Percentiles rank a stretch among this genome's conserved stretches.
phyloP scores from a whole-genome alignment of 768 basidiomycete species.

The Suillus tomentosus region DNA sequence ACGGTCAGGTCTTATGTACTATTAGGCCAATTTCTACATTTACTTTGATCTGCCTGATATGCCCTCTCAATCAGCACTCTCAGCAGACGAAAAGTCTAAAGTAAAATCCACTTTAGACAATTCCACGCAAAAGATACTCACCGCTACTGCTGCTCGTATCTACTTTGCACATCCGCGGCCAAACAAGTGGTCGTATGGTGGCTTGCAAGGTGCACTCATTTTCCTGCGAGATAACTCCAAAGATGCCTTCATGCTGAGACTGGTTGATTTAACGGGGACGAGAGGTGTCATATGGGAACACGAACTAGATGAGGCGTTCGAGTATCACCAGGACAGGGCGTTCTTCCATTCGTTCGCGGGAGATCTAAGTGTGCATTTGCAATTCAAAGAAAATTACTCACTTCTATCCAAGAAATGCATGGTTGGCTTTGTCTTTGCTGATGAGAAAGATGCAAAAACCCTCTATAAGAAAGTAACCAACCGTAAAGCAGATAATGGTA shows the following conservation, averaged over 20 bases:
- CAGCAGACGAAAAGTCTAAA: conserved; percentile 73
- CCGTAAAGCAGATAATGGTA: conserved; percentile 64
- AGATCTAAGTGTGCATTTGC: conserved; percentile 67
- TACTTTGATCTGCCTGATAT: conserved; percentile 39
- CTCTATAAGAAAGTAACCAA: conserved; percentile 83
- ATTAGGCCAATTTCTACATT: conserved; percentile 2
- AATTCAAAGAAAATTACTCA: conserved; percentile 7
- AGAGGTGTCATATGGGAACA: conserved; percentile 93
- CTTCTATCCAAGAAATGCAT: conserved; percentile 67
- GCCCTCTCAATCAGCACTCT: conserved; percentile 74
- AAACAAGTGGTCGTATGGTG: conserved; percentile 81
- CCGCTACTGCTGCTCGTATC: conserved; percentile 81
- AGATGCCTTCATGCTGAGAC: conserved; percentile 57
- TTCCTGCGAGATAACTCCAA: conserved; percentile 63
- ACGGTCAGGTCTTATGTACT: conserved; percentile 4
- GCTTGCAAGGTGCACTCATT: conserved; percentile 83
- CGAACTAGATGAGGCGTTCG: conserved; percentile 81
- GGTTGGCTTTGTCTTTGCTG: conserved; percentile 89
- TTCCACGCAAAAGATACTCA: conserved; percentile 70
- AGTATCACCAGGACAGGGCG: conserved; percentile 79
- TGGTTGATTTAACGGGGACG: conserved; percentile 85
- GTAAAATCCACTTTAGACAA: conserved; percentile 64
- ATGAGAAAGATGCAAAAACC: conserved; percentile 80
- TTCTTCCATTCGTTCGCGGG: conserved; percentile 93
- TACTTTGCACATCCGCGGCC: conserved; percentile 88